phyloP scores from a whole-genome alignment of 2,329 filamentous ascomycete species.

The Fusarium sp. region DNA sequence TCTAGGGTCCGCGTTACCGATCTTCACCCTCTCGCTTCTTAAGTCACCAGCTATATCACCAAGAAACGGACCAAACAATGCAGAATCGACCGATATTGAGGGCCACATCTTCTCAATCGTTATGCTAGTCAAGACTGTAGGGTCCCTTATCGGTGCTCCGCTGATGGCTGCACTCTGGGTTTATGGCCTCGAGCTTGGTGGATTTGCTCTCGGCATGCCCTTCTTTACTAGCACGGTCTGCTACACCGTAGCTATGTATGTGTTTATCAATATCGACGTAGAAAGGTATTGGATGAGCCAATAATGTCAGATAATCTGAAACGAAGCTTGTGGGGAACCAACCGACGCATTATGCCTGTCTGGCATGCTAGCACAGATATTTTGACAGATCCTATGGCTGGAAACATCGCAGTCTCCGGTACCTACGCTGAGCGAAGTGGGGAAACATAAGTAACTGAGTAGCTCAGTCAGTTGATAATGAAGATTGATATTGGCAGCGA shows the following conservation, averaged over 20 bases:
- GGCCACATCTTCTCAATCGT: slow-evolving; percentile 62
- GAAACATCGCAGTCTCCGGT: no score
- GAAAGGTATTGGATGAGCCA: not conserved
- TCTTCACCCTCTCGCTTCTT: slow-evolving; percentile 62
- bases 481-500: no score
- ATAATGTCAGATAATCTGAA: not conserved
- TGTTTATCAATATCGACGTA: slow-evolving; percentile 29
- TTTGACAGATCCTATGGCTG: no score
- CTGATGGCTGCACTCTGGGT: slow-evolving; percentile 62
- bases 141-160: slow-evolving; percentile 60
- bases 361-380: no score
- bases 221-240: slow-evolving; percentile 43
- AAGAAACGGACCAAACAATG: not conserved
- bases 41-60: slow-evolving; percentile 56
- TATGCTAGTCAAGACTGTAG: slow-evolving; percentile 62
- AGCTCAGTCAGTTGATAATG: no score
- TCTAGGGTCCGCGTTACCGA: slow-evolving; percentile 60
- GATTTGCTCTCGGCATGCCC: slow-evolving; percentile 42
- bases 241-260: slow-evolving; percentile 36
- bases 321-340: not conserved
- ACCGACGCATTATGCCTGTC: not conserved
- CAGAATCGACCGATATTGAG: slow-evolving; percentile 46
- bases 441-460: no score
- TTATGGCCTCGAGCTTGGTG: slow-evolving; percentile 55
- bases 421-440: no score